Evolutionary conservation across 148 eudicot species (phyloP).

Genomic region (Agrostemma githago): DNA sequence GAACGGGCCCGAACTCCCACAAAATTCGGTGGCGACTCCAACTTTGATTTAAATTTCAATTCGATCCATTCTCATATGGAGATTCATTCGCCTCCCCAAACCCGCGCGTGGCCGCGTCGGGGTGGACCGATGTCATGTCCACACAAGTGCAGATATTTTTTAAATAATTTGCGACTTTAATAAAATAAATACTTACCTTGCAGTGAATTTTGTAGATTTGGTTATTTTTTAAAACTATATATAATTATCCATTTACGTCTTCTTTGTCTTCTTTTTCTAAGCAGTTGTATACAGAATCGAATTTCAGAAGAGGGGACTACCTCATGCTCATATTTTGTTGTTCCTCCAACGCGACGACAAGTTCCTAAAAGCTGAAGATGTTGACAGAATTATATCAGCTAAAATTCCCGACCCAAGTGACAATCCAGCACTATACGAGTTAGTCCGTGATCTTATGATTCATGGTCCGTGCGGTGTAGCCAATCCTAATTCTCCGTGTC

Average conservation of each 20-base stretch:
- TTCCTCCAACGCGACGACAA: not conserved
- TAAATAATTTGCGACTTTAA: too few species aligned
- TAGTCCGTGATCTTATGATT: not conserved
- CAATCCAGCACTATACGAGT: not conserved
- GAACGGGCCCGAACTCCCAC: too few species aligned
- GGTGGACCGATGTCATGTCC: too few species aligned
- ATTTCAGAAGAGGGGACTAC: constrained; percentile 13
- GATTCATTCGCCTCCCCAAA: too few species aligned
- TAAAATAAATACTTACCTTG: too few species aligned
- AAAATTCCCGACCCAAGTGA: not conserved
- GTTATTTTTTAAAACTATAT: not conserved
- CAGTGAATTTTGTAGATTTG: too few species aligned
- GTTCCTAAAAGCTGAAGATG: not conserved
- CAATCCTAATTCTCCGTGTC: not conserved
- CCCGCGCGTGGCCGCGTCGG: too few species aligned
- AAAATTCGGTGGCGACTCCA: too few species aligned
- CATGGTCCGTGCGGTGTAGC: constrained; percentile 3
- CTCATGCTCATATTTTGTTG: constrained; percentile 12
- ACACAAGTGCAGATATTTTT: too few species aligned
- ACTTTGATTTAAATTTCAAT: too few species aligned
- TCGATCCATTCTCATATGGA: too few species aligned
- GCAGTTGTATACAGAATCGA: constrained; percentile 2
- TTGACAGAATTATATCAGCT: not conserved
- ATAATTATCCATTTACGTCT: not conserved
- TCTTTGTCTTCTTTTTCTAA: not conserved